Evolutionary conservation across 2,329 filamentous ascomycete species (phyloP).

Genomic region (Mycosphaerella arachidis): DNA sequence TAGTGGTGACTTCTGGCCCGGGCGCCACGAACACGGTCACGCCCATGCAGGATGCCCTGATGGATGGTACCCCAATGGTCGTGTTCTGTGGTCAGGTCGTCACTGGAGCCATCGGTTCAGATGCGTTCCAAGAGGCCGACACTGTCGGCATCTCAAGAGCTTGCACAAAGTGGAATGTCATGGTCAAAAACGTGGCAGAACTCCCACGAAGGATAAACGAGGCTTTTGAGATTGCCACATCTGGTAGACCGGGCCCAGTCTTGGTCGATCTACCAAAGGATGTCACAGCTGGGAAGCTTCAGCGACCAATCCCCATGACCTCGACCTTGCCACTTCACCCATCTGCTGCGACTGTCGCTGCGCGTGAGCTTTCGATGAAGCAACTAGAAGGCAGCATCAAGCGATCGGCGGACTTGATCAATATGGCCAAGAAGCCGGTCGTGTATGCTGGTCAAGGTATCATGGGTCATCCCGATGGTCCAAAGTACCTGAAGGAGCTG

Average conservation of each 20-base stretch:
- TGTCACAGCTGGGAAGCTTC: constrained; percentile 79
- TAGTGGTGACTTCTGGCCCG: constrained; percentile 92
- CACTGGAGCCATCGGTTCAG: constrained; percentile 84
- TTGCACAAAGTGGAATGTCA: constrained; percentile 98
- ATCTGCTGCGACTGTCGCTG: constrained; percentile 79
- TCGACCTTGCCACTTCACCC: constrained; percentile 71
- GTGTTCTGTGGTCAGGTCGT: constrained; percentile 93
- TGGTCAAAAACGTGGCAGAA: constrained; percentile 94
- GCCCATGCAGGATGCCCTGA: constrained; percentile 91
- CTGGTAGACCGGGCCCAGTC: constrained; percentile 86
- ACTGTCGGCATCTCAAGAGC: constrained; percentile 88
- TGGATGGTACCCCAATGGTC: constrained; percentile 91
- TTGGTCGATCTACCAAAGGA: constrained; percentile 96
- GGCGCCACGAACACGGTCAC: constrained; percentile 96
- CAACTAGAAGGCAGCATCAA: constrained; percentile 70
- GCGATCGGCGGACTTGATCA: constrained; percentile 77
- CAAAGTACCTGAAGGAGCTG: constrained; percentile 75
- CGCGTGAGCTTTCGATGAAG: constrained; percentile 65
- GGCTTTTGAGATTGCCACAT: constrained; percentile 96
- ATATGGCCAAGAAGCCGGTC: constrained; percentile 85
- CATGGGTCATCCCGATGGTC: constrained; percentile 72
- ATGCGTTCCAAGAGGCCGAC: constrained; percentile 96
- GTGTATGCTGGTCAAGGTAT: constrained; percentile 94
- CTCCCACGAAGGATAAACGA: constrained; percentile 92
- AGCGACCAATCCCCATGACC: constrained; percentile 76